Base-by-base conservation (phyloP, 1,284 basidiomycete genomes). In the Volvariella surrecta region DNA sequence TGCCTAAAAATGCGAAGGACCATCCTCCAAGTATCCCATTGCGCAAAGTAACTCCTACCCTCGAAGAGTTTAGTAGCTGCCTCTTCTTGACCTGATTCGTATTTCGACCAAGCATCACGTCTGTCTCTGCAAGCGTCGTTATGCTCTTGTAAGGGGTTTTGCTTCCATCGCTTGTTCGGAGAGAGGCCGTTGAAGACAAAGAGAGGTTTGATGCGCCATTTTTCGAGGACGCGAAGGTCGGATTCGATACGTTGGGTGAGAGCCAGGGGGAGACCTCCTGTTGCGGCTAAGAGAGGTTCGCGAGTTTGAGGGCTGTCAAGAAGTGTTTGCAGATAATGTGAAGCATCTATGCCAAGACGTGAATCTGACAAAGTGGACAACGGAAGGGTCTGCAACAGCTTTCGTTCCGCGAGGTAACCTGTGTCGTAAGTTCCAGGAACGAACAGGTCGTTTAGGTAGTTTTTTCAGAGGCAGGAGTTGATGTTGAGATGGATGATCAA, bases 321-420 rank as follows among this genome's bases (percentile, higher is more conserved):
- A 50, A 99, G 74, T 44, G 76, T 73, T 43, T 83, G 76, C 38
- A 99, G 74, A 65, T 98, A 99, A 64, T 88, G 82, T 11, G 89
- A 83, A 4, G 93, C 90, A 73, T 99, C 96, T 60, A 99, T 98
- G 39, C 95, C 95, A 20, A 99, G 82, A 42, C 96, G 86, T 43
- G 94, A 91, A 61, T 96, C 91, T 39, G 88, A 79, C 43, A 99
- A 75, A 4, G 86, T 79, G 47, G 77, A 81, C 44, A 99, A 76
- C 19, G 90, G 82, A 43, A 87, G 80, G 39, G 82, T 84, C 63
- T 90, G 83, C 48, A 88, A 64, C 56, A 95, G 85, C 65, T 92
- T 90, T 60, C 89, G 82, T 68, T 95, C 91, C 22, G 74, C 63
- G 53, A 97, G 74, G 60, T 89, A 89, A 60, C 74, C 90, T 94